Conservation (phyloP, 2,329 filamentous ascomycete species). For the Aureobasidium leucospermi region DNA sequence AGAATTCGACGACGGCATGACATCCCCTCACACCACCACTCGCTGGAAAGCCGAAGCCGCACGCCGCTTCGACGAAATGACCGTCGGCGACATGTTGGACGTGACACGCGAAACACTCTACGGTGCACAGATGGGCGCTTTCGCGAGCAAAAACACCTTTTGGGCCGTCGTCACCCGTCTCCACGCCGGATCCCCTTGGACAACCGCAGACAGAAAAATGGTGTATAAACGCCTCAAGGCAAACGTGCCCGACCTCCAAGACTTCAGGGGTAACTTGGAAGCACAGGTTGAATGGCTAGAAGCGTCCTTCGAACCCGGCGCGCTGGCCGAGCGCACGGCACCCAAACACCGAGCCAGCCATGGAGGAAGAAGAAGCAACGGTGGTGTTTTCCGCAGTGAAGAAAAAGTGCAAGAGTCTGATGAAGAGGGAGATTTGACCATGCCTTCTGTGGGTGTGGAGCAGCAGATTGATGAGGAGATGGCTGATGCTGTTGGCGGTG, state of each 20-base stretch:
- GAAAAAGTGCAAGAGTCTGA: constrained; percentile 9
- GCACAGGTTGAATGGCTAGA: not conserved
- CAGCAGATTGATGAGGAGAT: not conserved
- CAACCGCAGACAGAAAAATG: constrained; percentile 9
- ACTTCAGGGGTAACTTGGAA: constrained; percentile 1
- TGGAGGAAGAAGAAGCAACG: not conserved
- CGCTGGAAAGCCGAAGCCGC: constrained; percentile 1
- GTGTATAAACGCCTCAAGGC: constrained; percentile 1
- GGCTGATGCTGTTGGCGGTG: not conserved
- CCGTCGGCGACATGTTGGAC: constrained; percentile 14
- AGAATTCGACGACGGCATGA: not conserved
- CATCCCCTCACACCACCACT: not conserved
- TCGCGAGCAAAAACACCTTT: constrained; percentile 8
- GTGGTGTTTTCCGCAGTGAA: not conserved
- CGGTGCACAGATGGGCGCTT: not conserved
- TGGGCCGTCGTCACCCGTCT: constrained; percentile 7
- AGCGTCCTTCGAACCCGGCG: not conserved
- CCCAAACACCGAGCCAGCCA: not conserved
- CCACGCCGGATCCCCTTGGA: not conserved
- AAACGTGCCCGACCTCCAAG: not conserved
- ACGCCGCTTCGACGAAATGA: constrained; percentile 11
- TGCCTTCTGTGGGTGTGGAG: not conserved
- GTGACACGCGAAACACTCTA: constrained; percentile 14
- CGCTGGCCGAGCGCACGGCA: not conserved
- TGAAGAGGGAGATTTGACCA: constrained; percentile 2